Evolutionary conservation across 257 asterid genomes (phyloP).

Genomic region (Ligustrum vulgare): DNA sequence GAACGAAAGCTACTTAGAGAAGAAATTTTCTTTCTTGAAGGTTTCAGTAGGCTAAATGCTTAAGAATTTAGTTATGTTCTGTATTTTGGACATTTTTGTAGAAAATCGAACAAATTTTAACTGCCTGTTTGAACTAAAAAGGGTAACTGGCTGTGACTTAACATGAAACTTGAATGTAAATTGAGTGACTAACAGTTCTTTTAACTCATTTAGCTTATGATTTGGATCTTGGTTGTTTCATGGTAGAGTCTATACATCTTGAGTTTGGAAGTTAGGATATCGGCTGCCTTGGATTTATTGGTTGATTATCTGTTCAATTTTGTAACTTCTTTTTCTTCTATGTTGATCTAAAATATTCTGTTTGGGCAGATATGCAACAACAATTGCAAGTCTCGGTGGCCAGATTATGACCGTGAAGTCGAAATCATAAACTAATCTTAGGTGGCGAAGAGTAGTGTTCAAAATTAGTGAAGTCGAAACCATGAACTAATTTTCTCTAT

Average conservation of each 20-base stretch:
- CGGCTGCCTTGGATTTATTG: no score
- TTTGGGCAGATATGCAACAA: slow-evolving; percentile 55
- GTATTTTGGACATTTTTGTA: not conserved
- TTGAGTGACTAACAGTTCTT: not conserved
- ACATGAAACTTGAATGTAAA: not conserved
- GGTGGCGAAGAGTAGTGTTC: slow-evolving; percentile 90
- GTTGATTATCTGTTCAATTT: not conserved
- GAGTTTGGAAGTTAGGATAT: not conserved
- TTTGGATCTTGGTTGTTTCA: not conserved
- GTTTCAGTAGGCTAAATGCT: not conserved
- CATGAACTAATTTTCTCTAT: no score
- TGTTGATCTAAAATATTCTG: slow-evolving; percentile 4
- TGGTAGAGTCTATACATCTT: not conserved
- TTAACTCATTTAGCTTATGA: not conserved
- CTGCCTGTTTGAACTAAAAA: not conserved
- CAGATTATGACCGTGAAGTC: slow-evolving; percentile 51
- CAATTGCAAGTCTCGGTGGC: slow-evolving; percentile 48
- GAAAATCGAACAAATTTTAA: not conserved
- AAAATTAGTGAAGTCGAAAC: no score
- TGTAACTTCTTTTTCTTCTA: not conserved
- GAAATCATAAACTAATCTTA: slow-evolving; percentile 54
- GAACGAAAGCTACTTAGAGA: no score
- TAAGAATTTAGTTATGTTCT: not conserved
- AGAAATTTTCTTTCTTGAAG: no score
- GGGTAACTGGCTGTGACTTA: not conserved